Percentiles rank a stretch among this genome's conserved stretches.
Conservation (phyloP, 2,329 filamentous ascomycete species). For the Penicillium sp. region DNA sequence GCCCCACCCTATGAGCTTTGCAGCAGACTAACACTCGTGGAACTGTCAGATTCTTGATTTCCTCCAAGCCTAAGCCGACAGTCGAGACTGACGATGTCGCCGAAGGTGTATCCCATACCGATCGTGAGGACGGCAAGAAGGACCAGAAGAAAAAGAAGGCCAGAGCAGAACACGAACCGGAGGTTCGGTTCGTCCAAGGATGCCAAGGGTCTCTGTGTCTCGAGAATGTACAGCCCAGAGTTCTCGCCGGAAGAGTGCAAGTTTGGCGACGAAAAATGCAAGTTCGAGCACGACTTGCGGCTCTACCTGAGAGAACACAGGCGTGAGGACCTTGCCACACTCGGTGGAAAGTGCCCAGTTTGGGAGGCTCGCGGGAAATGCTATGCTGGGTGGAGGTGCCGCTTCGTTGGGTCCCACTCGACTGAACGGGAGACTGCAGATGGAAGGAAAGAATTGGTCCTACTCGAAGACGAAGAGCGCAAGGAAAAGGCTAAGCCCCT, state of each 20-base stretch:
- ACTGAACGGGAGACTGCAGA: slow-evolving; percentile 71
- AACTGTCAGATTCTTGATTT: slow-evolving; percentile 31
- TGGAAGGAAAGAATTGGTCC: slow-evolving; percentile 73
- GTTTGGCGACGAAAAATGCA: slow-evolving; percentile 70
- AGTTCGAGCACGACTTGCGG: slow-evolving; percentile 74
- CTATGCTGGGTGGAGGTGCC: slow-evolving; percentile 85
- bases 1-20: background rate
- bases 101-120: slow-evolving; percentile 50
- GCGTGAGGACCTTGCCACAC: slow-evolving; percentile 69
- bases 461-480: slow-evolving; percentile 55
- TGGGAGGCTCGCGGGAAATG: slow-evolving; percentile 73
- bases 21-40: background rate
- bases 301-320: slow-evolving; percentile 80
- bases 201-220: slow-evolving; percentile 70
- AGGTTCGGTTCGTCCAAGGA: slow-evolving; percentile 77
- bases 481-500: slow-evolving; percentile 38
- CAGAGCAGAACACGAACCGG: slow-evolving; percentile 75
- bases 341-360: slow-evolving; percentile 74
- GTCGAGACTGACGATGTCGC: slow-evolving; percentile 53
- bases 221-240: slow-evolving; percentile 64
- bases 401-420: slow-evolving; percentile 83
- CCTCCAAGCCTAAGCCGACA: slow-evolving; percentile 15
- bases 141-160: slow-evolving; percentile 55
- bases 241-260: slow-evolving; percentile 72
- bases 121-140: slow-evolving; percentile 36